Base-by-base conservation (phyloP, 176 grass and related monocot species). In the Rhynchospora pubera region DNA sequence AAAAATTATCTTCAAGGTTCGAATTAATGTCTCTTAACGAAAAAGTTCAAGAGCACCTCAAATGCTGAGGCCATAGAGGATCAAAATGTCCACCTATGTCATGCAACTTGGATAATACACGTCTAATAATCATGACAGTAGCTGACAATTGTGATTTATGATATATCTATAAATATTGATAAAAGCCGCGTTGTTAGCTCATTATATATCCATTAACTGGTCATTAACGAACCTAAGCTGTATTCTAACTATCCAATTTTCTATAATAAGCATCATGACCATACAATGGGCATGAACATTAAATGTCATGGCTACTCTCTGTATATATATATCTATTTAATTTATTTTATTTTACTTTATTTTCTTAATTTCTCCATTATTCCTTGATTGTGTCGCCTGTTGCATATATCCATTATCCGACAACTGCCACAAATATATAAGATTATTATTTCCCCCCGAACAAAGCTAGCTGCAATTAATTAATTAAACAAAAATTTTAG, bases 41-140 rank as follows among this genome's bases (percentile, higher is more conserved):
- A 39, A n/a, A 39, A 39, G 34, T 39, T 2, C 34, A 59, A 43
- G 24, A 26, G 51, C 12, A 79, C 76, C 58, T 44, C 8, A 63
- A 1, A 58, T 10, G 15, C 39, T 39, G 46, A 24, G 7, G 9
- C 78, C 57, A 80, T 26, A 63, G 32, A 80, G 22, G 57, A 80
- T 42, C 42, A 14, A 48, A 2, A n/a, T 39, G n/a, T 51, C 79
- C 45, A 67, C 21, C 16, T 50, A 8, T 62, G 45, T 55, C 78
- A 82, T 82, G 56, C 79, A 82, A 82, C 43, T 66, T 82, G 60
- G 59, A 82, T 52, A 82, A 82, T 66, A 64, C 56, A 82, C 42
- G 79, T 82, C 78, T 82, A 46, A 66, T 53, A 67, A 50, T 65
- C 43, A 65, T 66, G 79, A 82, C 66, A 82, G 60, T 82, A 67